Evolutionary conservation across 2,329 filamentous ascomycete species (phyloP).

Genomic region (Ophiostoma montium): DNA sequence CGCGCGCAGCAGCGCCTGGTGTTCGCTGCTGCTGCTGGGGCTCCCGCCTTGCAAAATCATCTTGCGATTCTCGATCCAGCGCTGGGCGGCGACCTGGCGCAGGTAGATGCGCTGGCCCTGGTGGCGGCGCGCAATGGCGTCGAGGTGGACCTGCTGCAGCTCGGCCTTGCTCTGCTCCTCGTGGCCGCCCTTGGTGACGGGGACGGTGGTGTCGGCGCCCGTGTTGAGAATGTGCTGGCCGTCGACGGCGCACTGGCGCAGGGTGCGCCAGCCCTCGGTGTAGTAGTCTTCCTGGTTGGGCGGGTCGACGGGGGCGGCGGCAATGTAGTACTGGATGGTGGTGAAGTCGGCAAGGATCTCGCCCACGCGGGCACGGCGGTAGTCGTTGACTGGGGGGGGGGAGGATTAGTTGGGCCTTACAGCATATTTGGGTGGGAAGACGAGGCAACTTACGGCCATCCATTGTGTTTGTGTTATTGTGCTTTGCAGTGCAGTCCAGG

Average conservation of each 20-base stretch:
- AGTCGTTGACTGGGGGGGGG: conserved; percentile 39
- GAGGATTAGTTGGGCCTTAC: neutral
- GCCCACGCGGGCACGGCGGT: conserved; percentile 43
- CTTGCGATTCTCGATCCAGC: conserved; percentile 42
- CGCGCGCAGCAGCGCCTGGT: conserved; percentile 34
- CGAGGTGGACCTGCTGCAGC: conserved; percentile 45
- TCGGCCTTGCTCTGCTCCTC: conserved; percentile 49
- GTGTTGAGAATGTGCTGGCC: conserved; percentile 52
- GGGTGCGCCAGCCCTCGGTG: conserved; percentile 47
- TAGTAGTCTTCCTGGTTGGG: conserved; percentile 43
- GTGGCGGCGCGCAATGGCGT: conserved; percentile 47
- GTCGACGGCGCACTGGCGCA: conserved; percentile 48
- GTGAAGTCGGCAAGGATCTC: conserved; percentile 49
- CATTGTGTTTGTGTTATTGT: conserved; percentile 9
- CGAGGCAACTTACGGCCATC: conserved; percentile 15
- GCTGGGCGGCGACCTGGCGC: conserved; percentile 43
- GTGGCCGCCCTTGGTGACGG: conserved; percentile 35
- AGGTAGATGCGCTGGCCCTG: conserved; percentile 51
- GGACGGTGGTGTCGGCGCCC: conserved; percentile 47
- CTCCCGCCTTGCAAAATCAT: conserved; percentile 37
- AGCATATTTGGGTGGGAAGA: neutral
- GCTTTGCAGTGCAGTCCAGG: neutral
- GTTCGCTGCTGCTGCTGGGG: conserved; percentile 29
- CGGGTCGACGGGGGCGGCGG: conserved; percentile 40
- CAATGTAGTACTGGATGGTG: conserved; percentile 47